phyloP scores from a whole-genome alignment of 805 yeast genomes.

The Candida boleticola region DNA sequence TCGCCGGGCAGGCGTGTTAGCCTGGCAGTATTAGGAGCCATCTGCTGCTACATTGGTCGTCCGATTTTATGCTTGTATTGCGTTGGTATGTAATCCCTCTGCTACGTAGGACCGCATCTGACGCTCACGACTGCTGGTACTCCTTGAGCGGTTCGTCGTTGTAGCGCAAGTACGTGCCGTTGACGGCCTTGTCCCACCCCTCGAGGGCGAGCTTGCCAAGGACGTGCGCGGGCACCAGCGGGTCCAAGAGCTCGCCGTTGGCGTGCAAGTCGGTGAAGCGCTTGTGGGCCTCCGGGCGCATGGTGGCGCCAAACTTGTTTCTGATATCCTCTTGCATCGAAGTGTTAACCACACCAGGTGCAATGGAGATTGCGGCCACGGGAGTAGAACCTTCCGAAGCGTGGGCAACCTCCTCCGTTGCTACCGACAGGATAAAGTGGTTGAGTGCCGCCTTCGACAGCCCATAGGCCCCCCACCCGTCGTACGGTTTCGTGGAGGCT shows the following conservation, averaged over 20 bases:
- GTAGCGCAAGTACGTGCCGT: conserved; percentile 70
- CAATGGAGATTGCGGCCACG: conserved; percentile 66
- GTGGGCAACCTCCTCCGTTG: conserved; percentile 58
- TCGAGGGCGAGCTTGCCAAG: conserved; percentile 63
- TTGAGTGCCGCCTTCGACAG: conserved; percentile 89
- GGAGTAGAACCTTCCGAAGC: neutral
- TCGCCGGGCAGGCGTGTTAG: too few relatives aligned
- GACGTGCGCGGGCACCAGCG: conserved; percentile 69
- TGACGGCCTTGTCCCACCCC: conserved; percentile 55
- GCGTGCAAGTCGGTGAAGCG: conserved; percentile 64
- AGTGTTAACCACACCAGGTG: conserved; percentile 95
- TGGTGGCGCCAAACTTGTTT: conserved; percentile 52
- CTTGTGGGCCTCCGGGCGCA: conserved; percentile 59
- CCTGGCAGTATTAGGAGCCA: too few relatives aligned
- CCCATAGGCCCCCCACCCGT: conserved; percentile 92
- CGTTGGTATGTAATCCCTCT: too few relatives aligned
- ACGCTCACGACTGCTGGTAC: too few relatives aligned
- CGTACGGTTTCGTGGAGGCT: conserved; percentile 60
- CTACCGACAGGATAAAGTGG: conserved; percentile 65
- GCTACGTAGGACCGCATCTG: too few relatives aligned
- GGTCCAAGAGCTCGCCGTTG: conserved; percentile 57
- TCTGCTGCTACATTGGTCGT: too few relatives aligned
- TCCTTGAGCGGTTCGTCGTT: conserved; percentile 36
- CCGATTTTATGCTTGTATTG: too few relatives aligned
- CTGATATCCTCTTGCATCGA: conserved; percentile 83